Base-by-base conservation (phyloP, 331 rosid genomes). In the Phaseolus coccineus region DNA sequence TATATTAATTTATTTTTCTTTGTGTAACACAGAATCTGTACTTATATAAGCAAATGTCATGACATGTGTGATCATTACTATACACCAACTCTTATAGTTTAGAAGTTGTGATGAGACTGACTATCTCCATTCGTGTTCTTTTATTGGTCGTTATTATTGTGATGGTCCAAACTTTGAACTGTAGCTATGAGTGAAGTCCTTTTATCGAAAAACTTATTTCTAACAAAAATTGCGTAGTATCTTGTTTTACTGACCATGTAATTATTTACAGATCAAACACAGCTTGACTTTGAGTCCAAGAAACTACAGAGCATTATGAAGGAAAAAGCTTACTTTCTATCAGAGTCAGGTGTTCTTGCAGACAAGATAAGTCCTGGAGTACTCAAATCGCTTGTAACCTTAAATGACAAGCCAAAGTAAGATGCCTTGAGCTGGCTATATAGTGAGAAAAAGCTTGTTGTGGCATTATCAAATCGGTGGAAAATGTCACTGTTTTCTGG, bases 311-410 rank as follows among this genome's bases (percentile, higher is more conserved):
- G 97, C 87, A 33, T 44, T 55, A 91, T 92, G 87, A 92, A 95
- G 84, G 97, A 94, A 27, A 90, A 90, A 76, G 79, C 97, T 47
- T 89, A 84, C 83, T 7, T 88, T 56, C 86, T 90, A 81, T 95
- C 99, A 5, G 98, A 93, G 82, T 72, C 85, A 55, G 97, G 97
- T 74, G 96, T 75, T 58, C 82, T 95, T 25, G 89, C 93, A 9
- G 98, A 95, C 81, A 85, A 74, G 87, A 86, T 95, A 68, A 84
- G 88, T 86, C 97, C 96, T 2, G 91, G 87, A 22, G 81, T 95
- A 73, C 88, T 95, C 52, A 91, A 84, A 62, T 86, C 97, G n/a
- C 79, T 95, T 37, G 89, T 93, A 77, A 88, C 92, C 65, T 81
- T 95, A 50, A 78, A 83, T 80, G 97, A 95, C 88, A 91, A 87